Evolutionary conservation across 257 asterid species (phyloP).

Genomic region (Linderniella brevidens): DNA sequence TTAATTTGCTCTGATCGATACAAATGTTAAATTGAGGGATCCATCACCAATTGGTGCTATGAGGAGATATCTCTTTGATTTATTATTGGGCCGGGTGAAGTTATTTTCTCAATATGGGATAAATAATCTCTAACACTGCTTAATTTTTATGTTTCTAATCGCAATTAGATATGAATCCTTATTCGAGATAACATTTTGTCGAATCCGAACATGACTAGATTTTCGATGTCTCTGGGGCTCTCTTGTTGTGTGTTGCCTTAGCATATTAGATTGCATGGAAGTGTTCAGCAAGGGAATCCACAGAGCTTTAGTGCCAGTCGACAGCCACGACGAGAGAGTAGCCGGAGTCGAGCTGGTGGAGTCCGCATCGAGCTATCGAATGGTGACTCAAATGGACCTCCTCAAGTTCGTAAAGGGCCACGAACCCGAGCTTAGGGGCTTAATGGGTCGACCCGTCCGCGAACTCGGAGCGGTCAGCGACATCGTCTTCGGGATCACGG

Average conservation of each 20-base stretch:
- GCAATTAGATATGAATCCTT: too few species aligned
- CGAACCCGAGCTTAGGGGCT: constrained; percentile 27
- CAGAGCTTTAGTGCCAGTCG: constrained; percentile 68
- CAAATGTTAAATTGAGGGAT: too few species aligned
- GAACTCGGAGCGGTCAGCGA: constrained; percentile 37
- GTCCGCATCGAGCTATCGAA: constrained; percentile 63
- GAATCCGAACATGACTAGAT: too few species aligned
- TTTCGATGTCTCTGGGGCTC: neutral
- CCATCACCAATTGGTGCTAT: too few species aligned
- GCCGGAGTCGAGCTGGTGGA: constrained; percentile 62
- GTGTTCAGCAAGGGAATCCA: constrained; percentile 86
- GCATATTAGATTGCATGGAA: constrained; percentile 81
- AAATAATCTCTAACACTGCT: too few species aligned
- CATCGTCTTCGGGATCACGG: constrained; percentile 36
- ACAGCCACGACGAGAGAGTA: constrained; percentile 47
- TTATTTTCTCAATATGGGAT: too few species aligned
- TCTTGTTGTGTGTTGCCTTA: constrained; percentile 8
- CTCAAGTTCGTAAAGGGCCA: constrained; percentile 38
- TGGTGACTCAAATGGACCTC: constrained; percentile 83
- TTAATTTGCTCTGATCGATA: too few species aligned
- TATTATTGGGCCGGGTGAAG: too few species aligned
- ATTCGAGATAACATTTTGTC: too few species aligned
- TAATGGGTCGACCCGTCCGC: constrained; percentile 18
- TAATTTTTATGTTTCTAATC: too few species aligned
- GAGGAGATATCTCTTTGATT: too few species aligned